Base-by-base conservation (phyloP, 768 basidiomycete species). In the Lentinula sp. region DNA sequence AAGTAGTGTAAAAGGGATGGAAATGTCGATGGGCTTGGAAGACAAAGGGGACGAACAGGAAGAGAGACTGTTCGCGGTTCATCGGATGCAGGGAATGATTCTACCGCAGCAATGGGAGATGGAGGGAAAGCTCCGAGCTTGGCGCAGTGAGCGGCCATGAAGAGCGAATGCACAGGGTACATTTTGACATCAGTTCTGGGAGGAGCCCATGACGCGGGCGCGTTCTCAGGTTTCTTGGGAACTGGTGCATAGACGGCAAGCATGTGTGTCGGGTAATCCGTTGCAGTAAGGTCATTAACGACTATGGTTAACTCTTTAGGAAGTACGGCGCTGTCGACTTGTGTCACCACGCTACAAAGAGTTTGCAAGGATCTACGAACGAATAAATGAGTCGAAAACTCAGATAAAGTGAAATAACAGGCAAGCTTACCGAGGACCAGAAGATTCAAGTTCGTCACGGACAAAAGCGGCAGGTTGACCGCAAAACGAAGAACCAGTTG, bases 141-240 rank as follows among this genome's bases (percentile, higher is more conserved):
- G 16, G 89, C 74, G 69, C 88, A 93, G 67, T 89, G 79, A 0
- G 86, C 77, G 6, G 86, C 86, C 58, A 93, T 79, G 46, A 92
- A 77, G 56, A 90, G 72, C 37, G 84, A 82, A 72, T 93, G 91
- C 10, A 84, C 80, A 4, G 91, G 86, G 64, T 81, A 86, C 57
- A 92, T 76, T 9, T 79, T 74, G 32, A 79, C 70, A 13, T 60
- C 45, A 4, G 59, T 60, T 63, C 74, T 74, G 0, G 55, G 55
- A 13, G 55, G 55, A 41, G 33, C 41, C 58, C 60, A 61, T 35
- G 64, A 57, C 41, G 59, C 33, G 65, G 6, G 37, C 62, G 15
- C 32, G 64, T 62, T 59, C 64, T 70, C 53, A 68, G 65, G 55
- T 63, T 55, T 70, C 54, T 54, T 39, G 48, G 69, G 45, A 37